Percentiles rank a stretch among this genome's conserved stretches.
Conservation (phyloP, 768 basidiomycete genomes). For the Phallus indusiatus region DNA sequence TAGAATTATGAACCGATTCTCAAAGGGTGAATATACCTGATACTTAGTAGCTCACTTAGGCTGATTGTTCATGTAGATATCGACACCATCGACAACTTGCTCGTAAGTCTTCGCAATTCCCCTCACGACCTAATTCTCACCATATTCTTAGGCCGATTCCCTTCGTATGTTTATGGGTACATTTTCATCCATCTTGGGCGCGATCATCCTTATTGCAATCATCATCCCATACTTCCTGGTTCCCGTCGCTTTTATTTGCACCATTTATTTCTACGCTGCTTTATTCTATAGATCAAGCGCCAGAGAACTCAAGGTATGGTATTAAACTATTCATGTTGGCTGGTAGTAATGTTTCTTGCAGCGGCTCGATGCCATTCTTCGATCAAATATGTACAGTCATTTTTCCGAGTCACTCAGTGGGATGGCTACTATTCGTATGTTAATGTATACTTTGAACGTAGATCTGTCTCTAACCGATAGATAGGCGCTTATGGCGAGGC, state of each 20-base stretch:
- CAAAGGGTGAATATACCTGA: constrained; percentile 43
- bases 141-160: constrained; percentile 37
- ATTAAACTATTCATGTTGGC: background rate
- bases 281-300: constrained; percentile 80
- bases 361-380: constrained; percentile 62
- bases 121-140: constrained; percentile 1
- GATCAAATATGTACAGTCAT: constrained; percentile 81
- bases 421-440: constrained; percentile 63
- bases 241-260: constrained; percentile 48
- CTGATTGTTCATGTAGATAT: constrained; percentile 36
- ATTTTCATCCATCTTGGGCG: constrained; percentile 55
- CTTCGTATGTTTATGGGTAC: constrained; percentile 66
- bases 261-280: constrained; percentile 62
- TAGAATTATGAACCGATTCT: constrained; percentile 84
- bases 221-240: constrained; percentile 81
- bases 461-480: background rate
- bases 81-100: constrained; percentile 69
- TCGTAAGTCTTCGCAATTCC: constrained; percentile 35
- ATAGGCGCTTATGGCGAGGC: constrained; percentile 63
- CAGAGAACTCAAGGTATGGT: constrained; percentile 67
- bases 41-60: background rate
- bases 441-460: background rate
- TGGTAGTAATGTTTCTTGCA: background rate
- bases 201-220: constrained; percentile 69
- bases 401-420: constrained; percentile 89